These are phyloP conservation scores for Plectosphaerella sp. DNA, from an alignment of 2,329 filamentous ascomycete species.

Conservation along the genomic window DNA sequence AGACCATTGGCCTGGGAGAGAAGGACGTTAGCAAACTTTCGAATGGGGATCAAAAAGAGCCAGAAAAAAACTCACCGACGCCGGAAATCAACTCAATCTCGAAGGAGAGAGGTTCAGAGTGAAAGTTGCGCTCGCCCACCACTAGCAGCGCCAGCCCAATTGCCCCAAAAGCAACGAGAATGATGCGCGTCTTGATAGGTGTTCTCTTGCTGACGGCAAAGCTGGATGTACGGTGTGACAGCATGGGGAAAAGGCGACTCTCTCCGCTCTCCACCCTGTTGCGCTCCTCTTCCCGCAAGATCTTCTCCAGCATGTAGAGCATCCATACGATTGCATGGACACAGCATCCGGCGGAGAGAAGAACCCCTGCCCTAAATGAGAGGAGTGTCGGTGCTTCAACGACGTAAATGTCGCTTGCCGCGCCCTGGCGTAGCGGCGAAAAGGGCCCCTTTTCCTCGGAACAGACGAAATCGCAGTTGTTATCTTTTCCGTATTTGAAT, in stretches of 20 bases:
- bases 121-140: conserved; percentile 62
- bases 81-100: conserved; percentile 59
- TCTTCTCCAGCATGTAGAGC: conserved; percentile 59
- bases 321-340: conserved; percentile 60
- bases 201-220: too few species aligned
- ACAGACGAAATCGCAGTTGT: conserved; percentile 44
- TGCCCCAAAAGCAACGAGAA: conserved; percentile 50
- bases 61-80: conserved; percentile 40
- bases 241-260: conserved; percentile 8
- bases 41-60: neutral
- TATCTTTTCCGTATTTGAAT: conserved; percentile 39
- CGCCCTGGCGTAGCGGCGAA: conserved; percentile 50
- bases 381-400: conserved; percentile 52
- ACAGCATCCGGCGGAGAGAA: conserved; percentile 60
- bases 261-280: conserved; percentile 12
- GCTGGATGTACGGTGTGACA: too few species aligned
- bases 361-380: conserved; percentile 54
- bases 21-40: neutral
- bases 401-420: conserved; percentile 58
- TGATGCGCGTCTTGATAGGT: conserved; percentile 47
- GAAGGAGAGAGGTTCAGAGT: conserved; percentile 48
- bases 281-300: conserved; percentile 38
- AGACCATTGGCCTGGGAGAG: conserved; percentile 49
- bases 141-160: conserved; percentile 56
- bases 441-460: conserved; percentile 37